These are phyloP conservation scores for Vitis rupestris DNA, from an alignment of 164 flowering plant genomes.

Conservation along the genomic window DNA sequence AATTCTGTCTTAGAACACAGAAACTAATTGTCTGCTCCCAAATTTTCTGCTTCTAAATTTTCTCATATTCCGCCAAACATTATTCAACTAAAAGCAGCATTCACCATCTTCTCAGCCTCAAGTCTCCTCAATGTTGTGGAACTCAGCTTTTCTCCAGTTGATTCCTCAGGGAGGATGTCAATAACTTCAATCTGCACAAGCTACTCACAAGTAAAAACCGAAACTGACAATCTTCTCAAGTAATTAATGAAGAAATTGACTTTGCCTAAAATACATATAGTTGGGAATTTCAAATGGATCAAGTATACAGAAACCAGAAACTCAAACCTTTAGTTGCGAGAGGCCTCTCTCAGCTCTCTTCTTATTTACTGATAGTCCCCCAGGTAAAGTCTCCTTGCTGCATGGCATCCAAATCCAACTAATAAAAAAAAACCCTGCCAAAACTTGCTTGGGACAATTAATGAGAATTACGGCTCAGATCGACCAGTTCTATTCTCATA, in stretches of 20 bases:
- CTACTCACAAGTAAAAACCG: not conserved
- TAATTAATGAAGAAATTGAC: not conserved
- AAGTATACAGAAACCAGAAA: not conserved
- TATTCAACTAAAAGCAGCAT: not conserved
- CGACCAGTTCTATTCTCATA: too few relatives aligned
- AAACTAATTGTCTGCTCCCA: too few relatives aligned
- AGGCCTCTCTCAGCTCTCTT: constrained; percentile 83
- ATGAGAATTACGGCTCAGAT: too few relatives aligned
- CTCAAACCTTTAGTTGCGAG: constrained; percentile 61
- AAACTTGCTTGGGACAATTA: not conserved
- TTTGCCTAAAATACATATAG: not conserved
- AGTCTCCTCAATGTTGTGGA: constrained; percentile 66
- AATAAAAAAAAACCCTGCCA: not conserved
- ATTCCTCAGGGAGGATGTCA: constrained; percentile 63
- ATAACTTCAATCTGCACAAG: constrained; percentile 78
- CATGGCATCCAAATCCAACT: constrained; percentile 11
- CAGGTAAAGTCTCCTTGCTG: constrained; percentile 86
- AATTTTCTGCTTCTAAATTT: too few relatives aligned
- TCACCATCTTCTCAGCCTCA: constrained; percentile 56
- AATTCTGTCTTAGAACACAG: too few relatives aligned
- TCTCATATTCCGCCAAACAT: too few relatives aligned
- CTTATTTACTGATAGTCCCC: constrained; percentile 81
- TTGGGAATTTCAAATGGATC: not conserved
- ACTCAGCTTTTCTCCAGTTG: constrained; percentile 66
- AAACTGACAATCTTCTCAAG: not conserved